Evolutionary conservation across 1,284 basidiomycete genomes (phyloP).

Genomic region (Trametes versicolor): DNA sequence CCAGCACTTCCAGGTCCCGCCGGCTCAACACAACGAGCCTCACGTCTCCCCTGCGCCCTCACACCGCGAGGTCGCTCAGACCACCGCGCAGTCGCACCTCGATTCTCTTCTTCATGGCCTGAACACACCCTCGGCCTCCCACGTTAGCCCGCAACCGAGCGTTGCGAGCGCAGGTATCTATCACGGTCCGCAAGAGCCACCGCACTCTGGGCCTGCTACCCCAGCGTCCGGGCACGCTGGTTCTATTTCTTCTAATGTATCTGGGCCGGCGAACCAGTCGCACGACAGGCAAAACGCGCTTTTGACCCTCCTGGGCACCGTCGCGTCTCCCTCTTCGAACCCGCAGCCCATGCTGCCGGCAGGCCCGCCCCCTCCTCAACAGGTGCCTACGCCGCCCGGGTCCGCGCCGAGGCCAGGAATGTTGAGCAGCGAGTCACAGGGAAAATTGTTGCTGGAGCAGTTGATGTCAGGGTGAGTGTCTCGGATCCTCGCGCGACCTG

Average conservation of each 20-base stretch:
- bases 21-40: conserved; percentile 40
- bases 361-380: conserved; percentile 54
- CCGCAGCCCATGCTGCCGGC: conserved; percentile 44
- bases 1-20: conserved; percentile 46
- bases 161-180: conserved; percentile 46
- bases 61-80: conserved; percentile 43
- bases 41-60: conserved; percentile 48
- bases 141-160: conserved; percentile 45
- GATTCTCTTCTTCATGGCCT: conserved; percentile 69
- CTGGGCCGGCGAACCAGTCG: conserved; percentile 55
- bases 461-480: conserved; percentile 78
- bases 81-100: conserved; percentile 58
- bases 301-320: conserved; percentile 68
- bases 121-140: conserved; percentile 48
- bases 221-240: conserved; percentile 64
- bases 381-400: conserved; percentile 74
- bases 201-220: conserved; percentile 62
- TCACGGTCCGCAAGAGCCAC: conserved; percentile 46
- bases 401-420: conserved; percentile 67
- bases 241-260: conserved; percentile 52
- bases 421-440: conserved; percentile 65
- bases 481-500: conserved; percentile 2
- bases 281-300: conserved; percentile 77
- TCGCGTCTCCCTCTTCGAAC: conserved; percentile 51
- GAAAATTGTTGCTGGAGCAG: conserved; percentile 79